Evolutionary conservation across 1,139 yeast species (phyloP), one percentile per base, ranked within the genome.

Genomic region (Yamadazyma membranifaciens): DNA sequence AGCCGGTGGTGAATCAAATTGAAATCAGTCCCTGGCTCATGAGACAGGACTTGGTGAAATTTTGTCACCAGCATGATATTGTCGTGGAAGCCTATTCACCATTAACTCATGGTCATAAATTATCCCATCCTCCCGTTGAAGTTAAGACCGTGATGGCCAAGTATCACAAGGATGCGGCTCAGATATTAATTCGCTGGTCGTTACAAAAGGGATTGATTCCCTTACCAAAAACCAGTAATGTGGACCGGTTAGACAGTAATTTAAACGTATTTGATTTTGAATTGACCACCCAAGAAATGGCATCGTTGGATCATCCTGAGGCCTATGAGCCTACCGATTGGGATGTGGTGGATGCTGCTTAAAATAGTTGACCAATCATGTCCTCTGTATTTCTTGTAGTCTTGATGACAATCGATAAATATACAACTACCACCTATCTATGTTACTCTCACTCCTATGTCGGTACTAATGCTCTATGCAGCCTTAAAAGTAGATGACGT

Each of bases 11-110:
- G 9, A 78, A 83, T 52, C 85, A 81, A 56, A 75, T 84, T 46
- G 91, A 84, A 59, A 75, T 84, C 13, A 80, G 86, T 46, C 92
- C 91, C 1, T 84, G 89, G 88, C 68, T 82, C 42, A 82, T 81
- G 86, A 69, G 88, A 51, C 66, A 68, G 31, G 83, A 83, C 31
- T 61, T 84, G 40, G 78, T 80, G 3, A 73, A 75, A 31, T 82
- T 65, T 60, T 81, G 85, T 46, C 60, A 67, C 36, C 36, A 36
- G 4, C 50, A 62, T 12, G 56, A 55, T 13, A 63, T 67, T 20
- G 52, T 48, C 6, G 69, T 66, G 9, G 71, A 67, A 48, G 74
- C 73, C 0, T 68, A 62, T 42, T 62, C 71, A 11, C 74, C 74
- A 0, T 58, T 68, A 35, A 67, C 73, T 20, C 69, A 64, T 45